These are phyloP conservation scores for Stephanocyclus meneghinianus DNA, from an alignment of 352 stramenopile genomes.

Conservation along the genomic window DNA sequence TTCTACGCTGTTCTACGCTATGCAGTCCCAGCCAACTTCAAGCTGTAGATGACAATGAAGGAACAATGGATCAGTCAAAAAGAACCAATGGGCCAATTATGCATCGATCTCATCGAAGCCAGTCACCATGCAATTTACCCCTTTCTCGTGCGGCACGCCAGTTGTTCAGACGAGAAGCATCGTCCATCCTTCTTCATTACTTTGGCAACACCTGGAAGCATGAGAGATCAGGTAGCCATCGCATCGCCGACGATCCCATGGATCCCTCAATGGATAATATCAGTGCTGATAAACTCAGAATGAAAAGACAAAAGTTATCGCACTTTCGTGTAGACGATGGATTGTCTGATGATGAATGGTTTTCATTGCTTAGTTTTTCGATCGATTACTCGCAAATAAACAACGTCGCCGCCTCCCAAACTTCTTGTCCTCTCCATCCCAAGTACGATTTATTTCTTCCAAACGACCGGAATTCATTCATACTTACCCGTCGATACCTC, in stretches of 20 bases:
- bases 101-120: no score
- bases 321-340: constrained; percentile 18
- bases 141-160: not conserved
- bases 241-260: not conserved
- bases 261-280: not conserved
- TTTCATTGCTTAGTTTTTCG: constrained; percentile 25
- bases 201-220: not conserved
- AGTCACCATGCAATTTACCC: not conserved
- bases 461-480: constrained; percentile 27
- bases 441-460: constrained; percentile 22
- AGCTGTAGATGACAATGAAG: no score
- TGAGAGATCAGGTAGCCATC: not conserved
- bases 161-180: not conserved
- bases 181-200: not conserved
- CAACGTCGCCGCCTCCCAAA: not conserved
- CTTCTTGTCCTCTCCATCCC: constrained; percentile 25
- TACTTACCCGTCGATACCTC: constrained; percentile 24
- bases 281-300: constrained; percentile 10
- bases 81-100: no score
- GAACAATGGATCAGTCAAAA: no score
- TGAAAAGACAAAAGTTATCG: constrained; percentile 16
- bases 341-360: constrained; percentile 34
- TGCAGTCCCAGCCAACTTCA: no score
- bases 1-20: no score
- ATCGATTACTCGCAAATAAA: constrained; percentile 10